Evolutionary conservation across 176 grass and related monocot species (phyloP), one percentile per base, ranked within the genome.

Genomic region (Panicum miliaceum): DNA sequence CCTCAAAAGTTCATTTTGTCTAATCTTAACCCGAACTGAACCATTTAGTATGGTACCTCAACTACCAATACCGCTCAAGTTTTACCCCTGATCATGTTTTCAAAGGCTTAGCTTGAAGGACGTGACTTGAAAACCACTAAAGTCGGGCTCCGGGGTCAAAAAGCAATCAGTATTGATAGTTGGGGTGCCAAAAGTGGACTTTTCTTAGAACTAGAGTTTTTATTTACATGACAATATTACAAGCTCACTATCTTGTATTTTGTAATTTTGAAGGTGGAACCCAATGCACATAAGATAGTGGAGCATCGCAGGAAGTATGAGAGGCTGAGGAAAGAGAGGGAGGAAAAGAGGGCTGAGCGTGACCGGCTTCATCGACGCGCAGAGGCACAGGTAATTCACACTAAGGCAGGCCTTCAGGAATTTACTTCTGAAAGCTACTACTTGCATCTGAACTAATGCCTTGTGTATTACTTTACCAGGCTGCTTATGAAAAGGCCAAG

Each of bases 301-400:
- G 96, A 98, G 71, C 93, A 98, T 76, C 89, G 80, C 64, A 93
- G 91, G 74, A 98, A 98, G 81, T 98, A 98, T 81, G 96, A 98
- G 5, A 86, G 93, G 42, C 82, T 93, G 76, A 82, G 82, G 11
- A 98, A 98, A 87, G 96, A 98, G 69, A 89, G 83, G 77, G 96
- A 90, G 45, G 93, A 98, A 53, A 93, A 95, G 83, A 98, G 82
- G 89, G 79, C 79, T 52, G 89, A 95, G 82, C 93, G 87, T 84
- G 93, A 98, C 80, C 83, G 83, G 85, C 89, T 92, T 85, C 83
- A 62, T 79, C 89, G 93, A 9, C 73, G 88, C 8, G 86, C 91
- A 15, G 96, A 94, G 75, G 96, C 96, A 84, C 91, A 98, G 89
- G 96, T 93, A 75, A 18, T 69, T 88, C 38, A 41, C n/a, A 69